Evolutionary conservation across 163 green algal genomes (phyloP), one percentile per base, ranked within the genome.

Genomic region (Chlorella variabilis): DNA sequence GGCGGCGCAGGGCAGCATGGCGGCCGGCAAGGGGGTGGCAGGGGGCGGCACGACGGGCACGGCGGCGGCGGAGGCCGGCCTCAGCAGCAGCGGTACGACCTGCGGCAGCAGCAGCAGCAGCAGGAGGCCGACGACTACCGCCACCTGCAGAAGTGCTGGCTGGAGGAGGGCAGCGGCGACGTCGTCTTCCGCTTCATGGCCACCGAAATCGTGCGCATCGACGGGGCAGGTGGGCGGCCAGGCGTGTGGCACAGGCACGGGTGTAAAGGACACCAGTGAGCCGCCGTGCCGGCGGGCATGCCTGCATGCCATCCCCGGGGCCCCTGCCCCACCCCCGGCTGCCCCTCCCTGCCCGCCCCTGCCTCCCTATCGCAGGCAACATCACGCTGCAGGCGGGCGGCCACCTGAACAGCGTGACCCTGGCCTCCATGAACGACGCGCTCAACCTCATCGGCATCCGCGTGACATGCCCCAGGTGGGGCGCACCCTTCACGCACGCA

Each of bases 391-490:
- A 77, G 66, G 62, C 67, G 23, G 41, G 67, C 42, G 84, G 84
- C 23, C 76, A 81, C 61, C 41, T 76, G 61, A 87, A 82, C 27
- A 23, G n/a, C 73, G 31, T 11, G 15, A 54, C 39, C 39, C 41
- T 82, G 48, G 61, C 51, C 58, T 76, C 67, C 20, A 25, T 89
- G 34, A 88, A 88, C 62, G 82, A 88, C 58, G 81, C 68, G 29
- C 67, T 89, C 69, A 61, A 75, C 73, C 49, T 65, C 21, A 65
- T 89, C 31, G 84, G 84, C 62, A 80, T 89, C 25, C 76, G 75
- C n/a, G 61, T 89, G 3, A 85, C 84, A 17, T 70, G 75, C 36
- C 69, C 67, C 29, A 67, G 51, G 71, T 63, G 31, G 9, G 69
- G 2, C 21, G n/a, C n/a, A n/a, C n/a, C n/a, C n/a, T n/a, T n/a